These are phyloP conservation scores for Brassica rapa DNA, from an alignment of 345 rosid genomes.

Conservation along the genomic window DNA sequence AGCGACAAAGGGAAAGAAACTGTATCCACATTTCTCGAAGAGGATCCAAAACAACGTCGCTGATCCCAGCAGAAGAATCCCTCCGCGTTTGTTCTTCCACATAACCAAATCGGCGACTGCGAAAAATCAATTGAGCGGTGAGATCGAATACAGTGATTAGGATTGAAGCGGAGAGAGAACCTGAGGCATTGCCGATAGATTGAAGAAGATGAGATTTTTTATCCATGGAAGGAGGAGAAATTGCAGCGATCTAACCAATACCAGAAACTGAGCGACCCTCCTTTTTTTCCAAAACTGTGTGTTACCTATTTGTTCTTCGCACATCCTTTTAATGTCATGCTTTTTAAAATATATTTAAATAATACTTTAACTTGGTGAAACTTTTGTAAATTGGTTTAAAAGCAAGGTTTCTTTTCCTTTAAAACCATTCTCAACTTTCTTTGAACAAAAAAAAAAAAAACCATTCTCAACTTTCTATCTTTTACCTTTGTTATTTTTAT, in stretches of 20 bases:
- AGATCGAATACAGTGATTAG: conserved; percentile 11
- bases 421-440: no score
- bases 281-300: conserved; percentile 12
- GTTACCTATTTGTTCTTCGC: background rate
- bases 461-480: no score
- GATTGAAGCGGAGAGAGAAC: conserved; percentile 9
- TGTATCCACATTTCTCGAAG: conserved; percentile 75
- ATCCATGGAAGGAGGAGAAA: conserved; percentile 22
- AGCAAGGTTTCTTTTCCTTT: no score
- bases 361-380: no score
- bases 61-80: conserved; percentile 50
- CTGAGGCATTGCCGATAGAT: conserved; percentile 24
- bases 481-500: no score
- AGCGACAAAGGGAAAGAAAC: conserved; percentile 57
- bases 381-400: no score
- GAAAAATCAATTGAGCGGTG: conserved; percentile 12
- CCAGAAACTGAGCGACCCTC: background rate
- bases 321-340: background rate
- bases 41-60: conserved; percentile 70
- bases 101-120: conserved; percentile 70
- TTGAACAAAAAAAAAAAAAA: no score
- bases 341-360: no score
- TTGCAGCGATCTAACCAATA: conserved; percentile 11
- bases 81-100: conserved; percentile 67
- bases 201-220: conserved; percentile 21